Evolutionary conservation across 306 rosid species (phyloP), one percentile per base, ranked within the genome.

Genomic region (Dicorynia guianensis): DNA sequence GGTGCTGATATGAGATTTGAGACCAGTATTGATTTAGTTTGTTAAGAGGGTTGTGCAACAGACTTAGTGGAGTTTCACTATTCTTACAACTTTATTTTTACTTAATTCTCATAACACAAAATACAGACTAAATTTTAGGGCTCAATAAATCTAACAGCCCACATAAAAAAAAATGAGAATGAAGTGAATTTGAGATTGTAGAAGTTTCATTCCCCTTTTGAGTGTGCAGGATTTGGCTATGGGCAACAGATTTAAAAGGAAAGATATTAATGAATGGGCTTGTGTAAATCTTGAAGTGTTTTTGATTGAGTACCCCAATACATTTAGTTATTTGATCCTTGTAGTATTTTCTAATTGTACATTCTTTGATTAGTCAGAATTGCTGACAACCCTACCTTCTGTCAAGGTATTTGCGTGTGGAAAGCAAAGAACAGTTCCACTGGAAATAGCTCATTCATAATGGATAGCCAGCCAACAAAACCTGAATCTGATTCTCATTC

Each of bases 401-500:
- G 73, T 73, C 17, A 71, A 95, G 99, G 93, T 74, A 67, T 90
- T 57, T 80, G 82, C 34, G 88, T 92, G 70, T 95, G 97, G 97
- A 95, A 86, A 73, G 96, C 93, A 7, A 95, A 90, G 81, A 88
- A 75, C 81, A 62, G 76, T 75, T 90, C 89, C 5, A 81, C 25
- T 9, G 93, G 97, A 77, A 89, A 87, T 81, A 82, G 77, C 76
- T 69, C 90, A 50, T 52, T 74, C 40, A 4, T 83, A 20, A 72
- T 69, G 12, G 97, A 92, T 63, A 82, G 53, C 93, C 97, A 89
- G 66, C 55, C 85, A 12, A 70, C 76, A 18, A 87, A 79, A 74
- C 76, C 84, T 8, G 97, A 95, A 74, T 62, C 89, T 57, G 96
- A 83, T 42, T 72, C 77, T 75, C 84, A 46, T 43, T 19, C 73